Evolutionary conservation across 306 rosid species (phyloP).

Genomic region (Dryas drummondii): DNA sequence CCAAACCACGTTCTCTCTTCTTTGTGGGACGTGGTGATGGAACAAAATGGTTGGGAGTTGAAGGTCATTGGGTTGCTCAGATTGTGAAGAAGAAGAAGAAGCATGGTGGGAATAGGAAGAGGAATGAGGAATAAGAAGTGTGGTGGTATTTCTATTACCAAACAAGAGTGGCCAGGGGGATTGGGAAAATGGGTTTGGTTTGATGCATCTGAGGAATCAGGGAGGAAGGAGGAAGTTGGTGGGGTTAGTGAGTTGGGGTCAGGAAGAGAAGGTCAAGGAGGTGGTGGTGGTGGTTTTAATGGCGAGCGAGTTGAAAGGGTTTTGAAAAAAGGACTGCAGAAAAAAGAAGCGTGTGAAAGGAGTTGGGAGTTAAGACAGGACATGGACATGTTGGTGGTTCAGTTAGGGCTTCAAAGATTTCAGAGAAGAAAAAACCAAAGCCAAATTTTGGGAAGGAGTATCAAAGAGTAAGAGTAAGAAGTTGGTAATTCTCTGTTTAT

Average conservation of each 20-base stretch:
- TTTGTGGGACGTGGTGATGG: not conserved
- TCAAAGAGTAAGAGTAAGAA: not conserved
- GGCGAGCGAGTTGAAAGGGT: not conserved
- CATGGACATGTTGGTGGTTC: not conserved
- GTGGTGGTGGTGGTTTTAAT: not conserved
- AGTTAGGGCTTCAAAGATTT: not conserved
- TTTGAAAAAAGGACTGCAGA: not conserved
- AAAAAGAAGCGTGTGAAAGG: not conserved
- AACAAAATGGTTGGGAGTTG: not conserved
- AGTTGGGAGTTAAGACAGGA: not conserved
- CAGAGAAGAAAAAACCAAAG: not conserved
- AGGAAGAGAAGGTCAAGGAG: not conserved
- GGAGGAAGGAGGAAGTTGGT: not conserved
- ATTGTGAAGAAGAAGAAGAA: not conserved
- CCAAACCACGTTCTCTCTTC: too few relatives aligned
- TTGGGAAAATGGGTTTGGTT: not conserved
- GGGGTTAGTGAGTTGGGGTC: not conserved
- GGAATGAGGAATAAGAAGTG: too few relatives aligned
- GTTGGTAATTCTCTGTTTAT: not conserved
- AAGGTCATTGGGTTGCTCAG: not conserved
- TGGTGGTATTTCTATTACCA: too few relatives aligned
- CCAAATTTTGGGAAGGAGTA: not conserved
- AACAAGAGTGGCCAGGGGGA: too few relatives aligned
- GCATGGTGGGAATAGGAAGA: not conserved
- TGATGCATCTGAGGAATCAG: not conserved